Base-by-base conservation (phyloP, 2,329 filamentous ascomycete species). In the Fusarium armeniacum region DNA sequence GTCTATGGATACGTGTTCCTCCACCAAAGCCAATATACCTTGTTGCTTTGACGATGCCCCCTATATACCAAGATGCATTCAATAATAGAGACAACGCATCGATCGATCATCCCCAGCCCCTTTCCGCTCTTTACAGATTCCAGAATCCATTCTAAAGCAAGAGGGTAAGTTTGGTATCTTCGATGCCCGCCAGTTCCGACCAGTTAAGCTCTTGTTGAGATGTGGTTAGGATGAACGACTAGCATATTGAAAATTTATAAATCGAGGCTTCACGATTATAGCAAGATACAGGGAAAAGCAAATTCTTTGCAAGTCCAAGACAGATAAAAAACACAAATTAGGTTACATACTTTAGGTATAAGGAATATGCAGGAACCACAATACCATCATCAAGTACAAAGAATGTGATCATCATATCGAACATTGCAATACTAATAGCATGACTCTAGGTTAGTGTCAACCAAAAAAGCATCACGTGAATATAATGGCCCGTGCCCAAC, bases 401-500 rank as follows among this genome's bases (percentile, higher is more conserved):
- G 22, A 38, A 28, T 28, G 12, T 22, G 13, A 15, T 47, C 16
- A 55, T 55, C 22, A 46, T 24, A 36, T 18, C 13, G 35, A 41
- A 15, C 35, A 30, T 18, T 35, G 22, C 11, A 20, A 54, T 16
- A 9, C 15, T 10, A n/a, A 18, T 28, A 8, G 8, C 20, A 20
- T 20, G 11, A n/a, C 36, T 59, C 40, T 38, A 59, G 56, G 58
- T 43, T 57, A 60, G 16, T 32, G 12, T 26, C 20, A 55, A 38
- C 33, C n/a, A 24, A 18, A 32, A 4, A n/a, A 8, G 3, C 8
- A 35, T 66, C 72, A 74, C 72, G 72, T 75, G 72, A 50, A 8
- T 4, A 2, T 0, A 18, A 11, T 65, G 69, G 72, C 54, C 69
- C 63, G 73, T 75, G 73, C 54, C 33, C 64, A 16, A 18, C 22